Conservation (phyloP, 192 early-diverging fungal genomes). For the Backusella australiensis region DNA sequence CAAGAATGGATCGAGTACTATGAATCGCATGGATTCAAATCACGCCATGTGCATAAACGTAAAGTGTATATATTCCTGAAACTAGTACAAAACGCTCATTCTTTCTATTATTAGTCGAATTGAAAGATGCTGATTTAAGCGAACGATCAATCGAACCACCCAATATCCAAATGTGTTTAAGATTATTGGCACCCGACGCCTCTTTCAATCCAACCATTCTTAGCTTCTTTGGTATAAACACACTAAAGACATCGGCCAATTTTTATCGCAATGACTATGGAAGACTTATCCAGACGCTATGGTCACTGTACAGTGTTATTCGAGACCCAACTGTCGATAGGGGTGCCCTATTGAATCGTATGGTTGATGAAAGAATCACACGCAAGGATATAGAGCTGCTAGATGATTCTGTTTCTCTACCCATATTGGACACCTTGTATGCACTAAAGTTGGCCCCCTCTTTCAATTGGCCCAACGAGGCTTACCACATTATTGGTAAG, state of each 20-base stretch:
- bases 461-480: constrained; percentile 1
- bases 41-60: background rate
- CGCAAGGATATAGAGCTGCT: background rate
- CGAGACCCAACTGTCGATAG: background rate
- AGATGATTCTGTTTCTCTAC: background rate
- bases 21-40: background rate
- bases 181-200: background rate
- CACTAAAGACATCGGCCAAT: background rate
- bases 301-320: background rate
- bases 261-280: background rate
- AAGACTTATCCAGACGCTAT: background rate
- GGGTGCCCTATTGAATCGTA: background rate
- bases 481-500: constrained; percentile 6
- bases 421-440: background rate
- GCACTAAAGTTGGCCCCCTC: background rate
- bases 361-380: background rate
- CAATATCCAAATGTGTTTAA: constrained; percentile 4
- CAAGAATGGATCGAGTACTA: constrained; percentile 12
- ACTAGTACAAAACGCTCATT: too few species aligned
- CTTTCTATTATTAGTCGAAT: background rate
- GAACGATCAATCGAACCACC: background rate
- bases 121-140: background rate
- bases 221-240: constrained; percentile 7
- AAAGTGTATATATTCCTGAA: background rate
- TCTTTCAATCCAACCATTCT: constrained; percentile 9